Conservation (phyloP, 2,329 filamentous ascomycete genomes). For the Plenodomus tracheiphilus region DNA sequence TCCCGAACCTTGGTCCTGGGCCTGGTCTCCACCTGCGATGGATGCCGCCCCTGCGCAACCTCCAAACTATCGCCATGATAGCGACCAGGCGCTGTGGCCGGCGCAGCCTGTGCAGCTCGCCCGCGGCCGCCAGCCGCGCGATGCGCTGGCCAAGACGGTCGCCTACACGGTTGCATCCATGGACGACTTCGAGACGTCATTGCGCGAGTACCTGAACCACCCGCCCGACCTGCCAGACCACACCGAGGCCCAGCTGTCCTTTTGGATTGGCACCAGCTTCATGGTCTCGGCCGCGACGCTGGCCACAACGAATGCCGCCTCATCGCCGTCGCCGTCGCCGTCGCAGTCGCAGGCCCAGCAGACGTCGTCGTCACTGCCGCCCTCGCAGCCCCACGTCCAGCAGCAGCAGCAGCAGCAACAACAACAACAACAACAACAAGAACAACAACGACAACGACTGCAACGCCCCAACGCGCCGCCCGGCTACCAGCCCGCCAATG, state of each 20-base stretch:
- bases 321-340: neutral
- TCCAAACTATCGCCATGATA: constrained; percentile 10
- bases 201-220: constrained; percentile 39
- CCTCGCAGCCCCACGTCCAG: neutral
- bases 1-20: constrained; percentile 11
- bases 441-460: constrained; percentile 12
- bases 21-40: constrained; percentile 24
- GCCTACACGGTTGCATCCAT: constrained; percentile 36
- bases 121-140: constrained; percentile 43
- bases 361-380: constrained; percentile 1
- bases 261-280: constrained; percentile 45
- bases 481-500: constrained; percentile 35
- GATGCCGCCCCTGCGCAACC: constrained; percentile 21
- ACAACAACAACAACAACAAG: constrained; percentile 1
- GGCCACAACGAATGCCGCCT: neutral
- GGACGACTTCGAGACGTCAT: constrained; percentile 42
- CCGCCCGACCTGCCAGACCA: constrained; percentile 43
- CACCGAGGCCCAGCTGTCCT: constrained; percentile 43
- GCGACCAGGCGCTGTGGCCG: constrained; percentile 13
- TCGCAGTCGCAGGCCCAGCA: neutral
- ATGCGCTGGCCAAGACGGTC: constrained; percentile 40
- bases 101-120: constrained; percentile 30
- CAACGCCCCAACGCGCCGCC: constrained; percentile 22
- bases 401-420: constrained; percentile 2
- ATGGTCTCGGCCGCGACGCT: constrained; percentile 25